Base-by-base conservation (phyloP, 331 rosid genomes). In the Cydonia oblonga region DNA sequence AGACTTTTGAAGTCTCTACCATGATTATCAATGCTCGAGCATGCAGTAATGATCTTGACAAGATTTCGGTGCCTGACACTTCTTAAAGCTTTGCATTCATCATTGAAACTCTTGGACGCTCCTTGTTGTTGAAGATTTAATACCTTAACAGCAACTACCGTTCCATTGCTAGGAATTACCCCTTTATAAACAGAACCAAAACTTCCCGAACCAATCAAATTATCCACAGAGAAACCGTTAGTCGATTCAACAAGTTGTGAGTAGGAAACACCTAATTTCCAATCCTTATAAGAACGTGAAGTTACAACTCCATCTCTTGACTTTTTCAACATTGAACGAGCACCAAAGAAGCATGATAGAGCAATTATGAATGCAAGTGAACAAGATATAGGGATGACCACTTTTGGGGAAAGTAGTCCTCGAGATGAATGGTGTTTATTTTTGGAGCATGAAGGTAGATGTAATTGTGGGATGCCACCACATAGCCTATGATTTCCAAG, bases 51-150 rank as follows among this genome's bases (percentile, higher is more conserved):
- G 64, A 86, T 71, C 77, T 82, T 81, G 9, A 86, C 86, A 40
- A 88, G 86, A 79, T 88, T 88, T 0, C 80, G 77, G 38, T 86
- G 92, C 65, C 84, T 65, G 28, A 78, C 52, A 11, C 74, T 26
- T 57, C 81, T 49, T n/a, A 84, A 74, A 56, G 52, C 87, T 33
- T 70, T 56, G 70, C 12, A 35, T 35, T 35, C 42, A 35, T 9
- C 12, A 0, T 2, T 35, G 42, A 9, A 35, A 35, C 42, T 35
- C 42, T 35, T 35, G 12, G 42, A 35, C 2, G 42, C 42, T 35
- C 42, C 42, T 9, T 35, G 4, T 35, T 35, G 40, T 35, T 35
- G 42, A 35, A 35, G 42, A 0, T 35, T 35, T 2, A 35, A 9
- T 35, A 35, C 40, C 12, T 35, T 35, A 35, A 35, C 12, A 35